phyloP scores from a whole-genome alignment of 169 alveolate species.

The Ichthyophthirius multifiliis region DNA sequence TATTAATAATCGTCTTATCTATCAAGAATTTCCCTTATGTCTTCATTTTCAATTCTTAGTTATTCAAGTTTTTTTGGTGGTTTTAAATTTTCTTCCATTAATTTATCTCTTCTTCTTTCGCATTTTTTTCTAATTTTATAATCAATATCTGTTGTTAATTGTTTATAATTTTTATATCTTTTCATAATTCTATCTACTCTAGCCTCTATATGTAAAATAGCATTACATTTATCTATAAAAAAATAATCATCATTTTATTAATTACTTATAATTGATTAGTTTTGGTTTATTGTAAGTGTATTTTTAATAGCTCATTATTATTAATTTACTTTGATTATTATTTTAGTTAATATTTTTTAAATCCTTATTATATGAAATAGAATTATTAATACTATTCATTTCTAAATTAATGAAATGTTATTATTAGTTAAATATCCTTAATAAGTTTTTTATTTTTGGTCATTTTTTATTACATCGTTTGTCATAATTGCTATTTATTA shows the following conservation, averaged over 20 bases:
- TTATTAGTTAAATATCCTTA: not conserved
- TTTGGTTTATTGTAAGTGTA: not conserved
- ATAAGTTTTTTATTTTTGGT: not conserved
- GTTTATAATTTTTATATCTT: conserved; percentile 3
- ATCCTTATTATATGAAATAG: not conserved
- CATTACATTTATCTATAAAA: not conserved
- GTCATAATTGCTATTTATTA: not conserved
- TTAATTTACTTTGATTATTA: not conserved
- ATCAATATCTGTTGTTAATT: not conserved
- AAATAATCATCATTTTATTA: not conserved
- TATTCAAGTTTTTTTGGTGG: not conserved
- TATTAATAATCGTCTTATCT: not conserved
- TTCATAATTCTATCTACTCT: conserved; percentile 14
- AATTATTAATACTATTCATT: not conserved
- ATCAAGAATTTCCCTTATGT: not conserved
- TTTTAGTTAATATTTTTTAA: not conserved
- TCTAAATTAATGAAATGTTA: not conserved
- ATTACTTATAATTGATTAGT: not conserved
- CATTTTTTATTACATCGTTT: not conserved
- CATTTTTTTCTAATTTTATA: not conserved
- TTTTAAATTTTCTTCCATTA: not conserved
- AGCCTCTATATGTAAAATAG: not conserved
- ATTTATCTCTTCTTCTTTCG: conserved; percentile 1
- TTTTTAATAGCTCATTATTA: not conserved
- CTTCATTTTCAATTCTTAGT: not conserved